These are phyloP conservation scores for Saccharum officinarum DNA, from an alignment of 176 grass and related monocot genomes.

Conservation along the genomic window DNA sequence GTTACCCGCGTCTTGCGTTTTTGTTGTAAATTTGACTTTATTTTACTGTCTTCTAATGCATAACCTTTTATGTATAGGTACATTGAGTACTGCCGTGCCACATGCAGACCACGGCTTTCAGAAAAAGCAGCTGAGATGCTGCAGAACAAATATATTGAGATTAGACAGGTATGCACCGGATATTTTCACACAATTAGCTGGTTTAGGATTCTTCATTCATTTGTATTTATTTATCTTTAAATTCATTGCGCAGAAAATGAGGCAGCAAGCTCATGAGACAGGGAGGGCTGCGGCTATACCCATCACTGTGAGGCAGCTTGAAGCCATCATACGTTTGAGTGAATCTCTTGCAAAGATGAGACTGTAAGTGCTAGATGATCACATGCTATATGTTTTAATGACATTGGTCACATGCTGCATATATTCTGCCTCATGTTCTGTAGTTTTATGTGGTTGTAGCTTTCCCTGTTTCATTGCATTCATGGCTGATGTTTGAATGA, in stretches of 20 bases:
- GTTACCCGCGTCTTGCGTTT: background rate
- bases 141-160: constrained; percentile 97
- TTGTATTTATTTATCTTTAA: background rate
- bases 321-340: constrained; percentile 94
- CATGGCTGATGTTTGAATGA: constrained; percentile 4
- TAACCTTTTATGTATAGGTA: constrained; percentile 54
- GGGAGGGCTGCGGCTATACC: constrained; percentile 85
- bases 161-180: constrained; percentile 68
- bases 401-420: background rate
- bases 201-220: background rate
- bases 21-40: constrained; percentile 20
- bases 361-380: constrained; percentile 57
- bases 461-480: background rate
- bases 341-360: constrained; percentile 99
- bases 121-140: constrained; percentile 95
- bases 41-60: constrained; percentile 13
- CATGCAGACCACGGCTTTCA: constrained; percentile 78
- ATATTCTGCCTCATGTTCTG: background rate
- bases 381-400: constrained; percentile 14
- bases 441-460: background rate
- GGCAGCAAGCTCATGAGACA: constrained; percentile 89
- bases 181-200: constrained; percentile 10
- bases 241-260: constrained; percentile 85
- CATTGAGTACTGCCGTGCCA: constrained; percentile 80
- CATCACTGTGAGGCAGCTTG: constrained; percentile 97